These are phyloP conservation scores for Phytophthora sansomeana DNA, from an alignment of 352 stramenopile species.

Conservation along the genomic window DNA sequence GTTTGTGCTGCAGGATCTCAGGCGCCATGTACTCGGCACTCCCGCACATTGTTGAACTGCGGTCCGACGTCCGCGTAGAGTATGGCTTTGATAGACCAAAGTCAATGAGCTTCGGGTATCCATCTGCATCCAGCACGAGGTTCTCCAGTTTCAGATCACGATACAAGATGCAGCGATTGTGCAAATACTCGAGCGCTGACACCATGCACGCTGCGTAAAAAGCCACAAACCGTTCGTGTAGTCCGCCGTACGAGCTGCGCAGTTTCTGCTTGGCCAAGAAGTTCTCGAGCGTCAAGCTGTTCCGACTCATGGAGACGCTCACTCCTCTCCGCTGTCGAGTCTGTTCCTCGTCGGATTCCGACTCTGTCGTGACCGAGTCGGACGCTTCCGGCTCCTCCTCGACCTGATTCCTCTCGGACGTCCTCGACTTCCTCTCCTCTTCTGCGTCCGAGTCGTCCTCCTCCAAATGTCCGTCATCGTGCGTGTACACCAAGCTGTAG, in stretches of 20 bases:
- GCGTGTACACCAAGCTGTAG: constrained; percentile 90
- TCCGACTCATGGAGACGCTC: constrained; percentile 26
- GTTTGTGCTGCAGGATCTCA: constrained; percentile 65
- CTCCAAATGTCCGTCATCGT: constrained; percentile 42
- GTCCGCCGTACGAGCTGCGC: constrained; percentile 52
- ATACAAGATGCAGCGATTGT: constrained; percentile 70
- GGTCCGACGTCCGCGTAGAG: constrained; percentile 48
- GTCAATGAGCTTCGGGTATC: constrained; percentile 87
- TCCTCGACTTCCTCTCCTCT: constrained; percentile 19
- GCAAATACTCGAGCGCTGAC: constrained; percentile 90
- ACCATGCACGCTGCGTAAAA: constrained; percentile 97
- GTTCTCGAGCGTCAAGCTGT: constrained; percentile 56
- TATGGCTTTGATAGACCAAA: constrained; percentile 74
- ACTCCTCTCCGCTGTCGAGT: constrained; percentile 19
- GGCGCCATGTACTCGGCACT: constrained; percentile 84
- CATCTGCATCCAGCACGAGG: constrained; percentile 83
- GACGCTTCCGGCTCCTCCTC: constrained; percentile 24
- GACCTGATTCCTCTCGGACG: constrained; percentile 19
- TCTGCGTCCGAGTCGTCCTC: constrained; percentile 32
- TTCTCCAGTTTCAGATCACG: constrained; percentile 92
- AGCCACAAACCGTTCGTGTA: constrained; percentile 86
- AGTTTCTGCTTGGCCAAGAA: constrained; percentile 48
- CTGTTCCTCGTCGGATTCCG: constrained; percentile 57
- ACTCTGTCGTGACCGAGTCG: constrained; percentile 41
- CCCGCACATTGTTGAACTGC: constrained; percentile 69